Conservation (phyloP, 2,329 filamentous ascomycete species). For the Ophiostoma ulmi region DNA sequence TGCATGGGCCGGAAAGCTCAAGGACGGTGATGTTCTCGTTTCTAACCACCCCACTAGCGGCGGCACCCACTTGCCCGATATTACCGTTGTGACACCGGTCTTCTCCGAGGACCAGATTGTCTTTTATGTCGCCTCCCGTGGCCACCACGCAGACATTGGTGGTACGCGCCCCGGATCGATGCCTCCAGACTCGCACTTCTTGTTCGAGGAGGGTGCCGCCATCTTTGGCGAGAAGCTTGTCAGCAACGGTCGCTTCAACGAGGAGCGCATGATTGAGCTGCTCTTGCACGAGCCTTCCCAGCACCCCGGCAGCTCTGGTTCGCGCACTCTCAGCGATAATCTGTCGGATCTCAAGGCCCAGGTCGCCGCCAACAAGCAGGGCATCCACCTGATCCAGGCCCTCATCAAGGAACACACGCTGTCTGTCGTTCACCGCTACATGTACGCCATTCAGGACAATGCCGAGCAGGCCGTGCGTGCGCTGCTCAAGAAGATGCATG, state of each 20-base stretch:
- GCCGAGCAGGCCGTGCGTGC: slow-evolving; percentile 67
- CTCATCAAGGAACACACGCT: slow-evolving; percentile 71
- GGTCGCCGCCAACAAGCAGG: slow-evolving; percentile 69
- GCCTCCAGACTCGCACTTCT: slow-evolving; percentile 65
- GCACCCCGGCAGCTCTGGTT: slow-evolving; percentile 64
- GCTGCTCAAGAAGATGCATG: slow-evolving; percentile 59
- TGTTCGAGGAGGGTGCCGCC: slow-evolving; percentile 60
- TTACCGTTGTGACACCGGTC: slow-evolving; percentile 73
- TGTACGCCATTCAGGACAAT: slow-evolving; percentile 71
- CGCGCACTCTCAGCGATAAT: slow-evolving; percentile 67
- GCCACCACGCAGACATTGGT: slow-evolving; percentile 79
- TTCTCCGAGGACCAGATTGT: slow-evolving; percentile 65
- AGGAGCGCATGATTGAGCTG: slow-evolving; percentile 64
- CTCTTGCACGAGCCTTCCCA: slow-evolving; percentile 62
- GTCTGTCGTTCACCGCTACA: slow-evolving; percentile 65
- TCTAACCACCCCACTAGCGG: slow-evolving; percentile 63
- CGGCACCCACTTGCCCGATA: slow-evolving; percentile 70
- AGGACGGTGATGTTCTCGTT: slow-evolving; percentile 74
- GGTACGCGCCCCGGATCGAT: slow-evolving; percentile 76
- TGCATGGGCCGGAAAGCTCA: slow-evolving; percentile 73
- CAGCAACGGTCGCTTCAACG: slow-evolving; percentile 69
- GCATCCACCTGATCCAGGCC: slow-evolving; percentile 65
- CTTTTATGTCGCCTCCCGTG: slow-evolving; percentile 75
- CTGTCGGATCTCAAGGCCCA: slow-evolving; percentile 71
- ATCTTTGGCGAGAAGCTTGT: slow-evolving; percentile 67